Evolutionary conservation across 257 asterid species (phyloP).

Genomic region (Penstemon barbatus): DNA sequence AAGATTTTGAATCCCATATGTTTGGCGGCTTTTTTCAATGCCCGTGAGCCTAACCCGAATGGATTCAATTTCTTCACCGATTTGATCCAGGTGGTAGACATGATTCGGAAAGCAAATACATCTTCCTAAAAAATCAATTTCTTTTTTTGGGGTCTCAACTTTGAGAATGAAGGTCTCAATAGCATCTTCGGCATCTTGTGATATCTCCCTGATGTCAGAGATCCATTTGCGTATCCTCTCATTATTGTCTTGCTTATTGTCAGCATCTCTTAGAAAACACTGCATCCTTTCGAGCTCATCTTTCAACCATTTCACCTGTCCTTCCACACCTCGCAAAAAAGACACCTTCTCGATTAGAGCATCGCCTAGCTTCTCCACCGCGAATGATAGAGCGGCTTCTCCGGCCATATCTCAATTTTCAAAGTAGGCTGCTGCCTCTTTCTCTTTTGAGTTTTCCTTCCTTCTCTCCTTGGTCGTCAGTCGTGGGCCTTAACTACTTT

Average conservation of each 20-base stretch:
- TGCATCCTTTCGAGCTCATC: constrained; percentile 25
- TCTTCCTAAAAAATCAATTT: not conserved
- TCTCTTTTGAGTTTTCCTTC: too few relatives aligned
- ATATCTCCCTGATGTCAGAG: constrained; percentile 29
- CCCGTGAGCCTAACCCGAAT: not conserved
- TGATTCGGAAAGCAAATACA: not conserved
- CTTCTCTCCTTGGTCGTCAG: too few relatives aligned
- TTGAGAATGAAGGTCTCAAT: constrained; percentile 21
- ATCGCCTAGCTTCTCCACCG: constrained; percentile 13
- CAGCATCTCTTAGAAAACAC: constrained; percentile 30
- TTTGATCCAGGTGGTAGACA: not conserved
- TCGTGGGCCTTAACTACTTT: too few relatives aligned
- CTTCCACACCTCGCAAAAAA: constrained; percentile 10
- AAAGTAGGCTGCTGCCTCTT: too few relatives aligned
- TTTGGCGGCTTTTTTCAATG: constrained; percentile 1
- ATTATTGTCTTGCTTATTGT: constrained; percentile 12
- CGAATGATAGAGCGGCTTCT: constrained; percentile 24
- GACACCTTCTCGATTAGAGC: not conserved
- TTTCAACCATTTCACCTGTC: not conserved
- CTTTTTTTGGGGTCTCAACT: constrained; percentile 2
- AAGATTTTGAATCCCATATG: constrained; percentile 19
- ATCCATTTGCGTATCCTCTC: constrained; percentile 25
- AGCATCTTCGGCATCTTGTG: constrained; percentile 34
- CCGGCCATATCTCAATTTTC: constrained; percentile 13
- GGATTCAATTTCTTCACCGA: constrained; percentile 18